These are phyloP conservation scores for Melaleuca alternifolia DNA, from an alignment of 345 rosid species.

Conservation along the genomic window DNA sequence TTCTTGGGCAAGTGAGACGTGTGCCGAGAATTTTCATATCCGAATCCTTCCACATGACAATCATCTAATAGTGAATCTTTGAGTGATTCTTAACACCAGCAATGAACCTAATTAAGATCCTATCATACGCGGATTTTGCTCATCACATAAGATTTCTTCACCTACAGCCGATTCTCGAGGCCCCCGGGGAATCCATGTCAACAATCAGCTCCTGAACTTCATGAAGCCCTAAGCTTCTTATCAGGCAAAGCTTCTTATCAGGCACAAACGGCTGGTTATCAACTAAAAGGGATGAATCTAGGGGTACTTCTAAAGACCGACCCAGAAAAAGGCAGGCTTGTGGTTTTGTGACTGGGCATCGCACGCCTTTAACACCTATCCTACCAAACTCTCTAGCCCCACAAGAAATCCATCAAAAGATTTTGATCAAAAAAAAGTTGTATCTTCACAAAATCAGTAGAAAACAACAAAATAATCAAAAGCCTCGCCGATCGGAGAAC, in stretches of 20 bases:
- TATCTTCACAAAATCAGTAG: not conserved
- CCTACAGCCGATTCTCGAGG: not conserved
- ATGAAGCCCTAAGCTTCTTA: too few species aligned
- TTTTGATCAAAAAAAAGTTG: not conserved
- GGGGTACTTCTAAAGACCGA: rapidly evolving
- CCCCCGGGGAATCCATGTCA: not conserved
- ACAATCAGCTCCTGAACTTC: not conserved
- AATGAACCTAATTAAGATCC: not conserved
- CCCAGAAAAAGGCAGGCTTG: rapidly evolving
- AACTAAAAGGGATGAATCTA: not conserved
- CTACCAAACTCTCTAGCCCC: not conserved
- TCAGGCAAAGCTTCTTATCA: too few species aligned
- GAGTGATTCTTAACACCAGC: not conserved
- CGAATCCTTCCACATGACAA: not conserved
- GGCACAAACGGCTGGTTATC: too few species aligned
- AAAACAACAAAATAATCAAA: not conserved
- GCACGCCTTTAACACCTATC: not conserved
- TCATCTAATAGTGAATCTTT: not conserved
- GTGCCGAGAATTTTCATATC: not conserved
- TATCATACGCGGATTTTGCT: rapidly evolving
- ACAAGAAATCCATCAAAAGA: not conserved
- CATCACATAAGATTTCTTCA: not conserved
- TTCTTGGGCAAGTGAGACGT: not conserved
- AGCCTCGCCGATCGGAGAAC: not conserved
- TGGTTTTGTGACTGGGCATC: rapidly evolving